phyloP scores from a whole-genome alignment of 345 rosid genomes.

The Pelargonium nanum region DNA sequence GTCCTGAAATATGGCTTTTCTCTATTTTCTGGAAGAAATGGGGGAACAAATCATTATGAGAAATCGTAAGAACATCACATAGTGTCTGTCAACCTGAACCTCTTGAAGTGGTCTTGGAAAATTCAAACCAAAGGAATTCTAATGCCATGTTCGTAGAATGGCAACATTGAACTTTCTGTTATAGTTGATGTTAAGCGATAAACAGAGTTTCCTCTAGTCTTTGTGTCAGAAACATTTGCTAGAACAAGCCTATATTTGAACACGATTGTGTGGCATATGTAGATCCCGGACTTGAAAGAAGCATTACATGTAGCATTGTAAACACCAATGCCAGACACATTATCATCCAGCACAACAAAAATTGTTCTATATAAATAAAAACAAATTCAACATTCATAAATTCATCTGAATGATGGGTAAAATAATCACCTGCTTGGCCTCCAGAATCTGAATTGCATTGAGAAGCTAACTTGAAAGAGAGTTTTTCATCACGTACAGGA shows the following conservation, averaged over 20 bases:
- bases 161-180: too few species aligned
- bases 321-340: too few species aligned
- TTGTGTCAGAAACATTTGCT: too few species aligned
- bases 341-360: not conserved
- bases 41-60: not conserved
- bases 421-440: conserved; percentile 22
- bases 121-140: too few species aligned
- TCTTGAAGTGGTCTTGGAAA: not conserved
- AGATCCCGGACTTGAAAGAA: too few species aligned
- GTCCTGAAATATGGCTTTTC: conserved; percentile 29
- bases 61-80: not conserved
- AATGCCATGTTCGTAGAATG: too few species aligned
- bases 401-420: not conserved
- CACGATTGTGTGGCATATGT: too few species aligned
- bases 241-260: too few species aligned
- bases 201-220: too few species aligned
- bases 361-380: not conserved
- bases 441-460: conserved; percentile 22
- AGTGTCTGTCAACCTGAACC: not conserved
- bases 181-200: too few species aligned
- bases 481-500: conserved; percentile 23
- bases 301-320: too few species aligned
- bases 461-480: conserved; percentile 28
- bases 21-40: conserved; percentile 24
- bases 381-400: not conserved